Evolutionary conservation across 352 stramenopile species (phyloP).

Genomic region (Globisporangium okanoganense): DNA sequence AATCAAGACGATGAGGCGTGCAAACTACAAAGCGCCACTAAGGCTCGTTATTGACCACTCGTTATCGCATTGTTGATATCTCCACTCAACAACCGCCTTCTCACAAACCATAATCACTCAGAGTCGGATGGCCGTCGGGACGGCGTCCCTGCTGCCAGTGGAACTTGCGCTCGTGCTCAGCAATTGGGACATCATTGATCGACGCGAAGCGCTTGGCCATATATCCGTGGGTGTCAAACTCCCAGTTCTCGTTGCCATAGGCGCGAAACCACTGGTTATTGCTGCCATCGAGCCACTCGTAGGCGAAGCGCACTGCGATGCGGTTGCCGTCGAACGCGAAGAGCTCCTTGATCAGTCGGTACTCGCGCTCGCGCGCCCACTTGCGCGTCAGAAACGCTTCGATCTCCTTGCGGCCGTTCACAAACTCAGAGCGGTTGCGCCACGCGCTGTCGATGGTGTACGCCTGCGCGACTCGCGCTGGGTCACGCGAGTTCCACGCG

Average conservation of each 20-base stretch:
- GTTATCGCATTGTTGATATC: too few relatives aligned
- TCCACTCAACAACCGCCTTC: neutral
- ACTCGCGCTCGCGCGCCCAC: constrained; percentile 72
- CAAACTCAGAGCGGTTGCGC: constrained; percentile 83
- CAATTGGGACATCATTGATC: constrained; percentile 86
- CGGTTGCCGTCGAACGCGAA: constrained; percentile 77
- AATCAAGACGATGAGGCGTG: too few relatives aligned
- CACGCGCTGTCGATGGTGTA: constrained; percentile 82
- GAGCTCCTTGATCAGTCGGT: constrained; percentile 89
- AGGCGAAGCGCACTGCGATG: constrained; percentile 88
- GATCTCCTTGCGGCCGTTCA: constrained; percentile 73
- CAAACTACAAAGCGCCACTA: too few relatives aligned
- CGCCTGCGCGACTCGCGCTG: constrained; percentile 63
- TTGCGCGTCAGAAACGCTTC: constrained; percentile 73
- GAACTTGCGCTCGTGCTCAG: constrained; percentile 63
- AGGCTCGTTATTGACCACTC: too few relatives aligned
- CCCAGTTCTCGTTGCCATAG: constrained; percentile 91
- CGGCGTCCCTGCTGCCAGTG: constrained; percentile 53
- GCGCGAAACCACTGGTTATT: constrained; percentile 71
- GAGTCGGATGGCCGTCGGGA: constrained; percentile 35
- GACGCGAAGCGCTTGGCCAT: constrained; percentile 84
- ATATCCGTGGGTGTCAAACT: constrained; percentile 74
- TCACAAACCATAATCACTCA: constrained; percentile 36
- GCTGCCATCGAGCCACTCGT: constrained; percentile 67
- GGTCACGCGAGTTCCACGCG: constrained; percentile 85